Percentiles rank a stretch among this genome's conserved stretches.
Evolutionary conservation across 2,329 filamentous ascomycete genomes (phyloP).

Genomic region (Calonectria naviculata): DNA sequence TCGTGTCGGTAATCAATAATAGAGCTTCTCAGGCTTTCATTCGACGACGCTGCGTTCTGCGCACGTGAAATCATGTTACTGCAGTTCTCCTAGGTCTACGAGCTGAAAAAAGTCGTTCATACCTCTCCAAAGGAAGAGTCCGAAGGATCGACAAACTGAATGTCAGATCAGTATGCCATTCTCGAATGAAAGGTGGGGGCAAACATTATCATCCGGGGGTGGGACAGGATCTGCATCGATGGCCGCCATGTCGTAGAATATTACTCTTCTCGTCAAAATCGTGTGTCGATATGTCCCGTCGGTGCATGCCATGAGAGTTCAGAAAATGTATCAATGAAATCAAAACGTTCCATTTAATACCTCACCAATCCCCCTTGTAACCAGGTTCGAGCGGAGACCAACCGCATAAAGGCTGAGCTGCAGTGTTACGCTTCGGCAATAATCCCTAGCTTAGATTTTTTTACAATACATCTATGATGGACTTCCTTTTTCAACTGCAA

Average conservation of each 20-base stretch:
- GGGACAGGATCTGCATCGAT: background rate
- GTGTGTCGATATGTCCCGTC: background rate
- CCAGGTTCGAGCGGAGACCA: background rate
- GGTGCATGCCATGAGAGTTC: background rate
- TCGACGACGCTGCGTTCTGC: background rate
- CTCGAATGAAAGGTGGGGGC: background rate
- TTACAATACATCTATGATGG: no score
- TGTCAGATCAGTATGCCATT: background rate
- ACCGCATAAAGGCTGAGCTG: background rate
- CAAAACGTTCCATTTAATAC: background rate
- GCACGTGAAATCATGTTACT: background rate
- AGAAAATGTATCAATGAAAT: background rate
- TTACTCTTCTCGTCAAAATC: background rate
- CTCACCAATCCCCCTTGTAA: background rate
- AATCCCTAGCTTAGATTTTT: background rate
- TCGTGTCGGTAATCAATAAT: conserved; percentile 12
- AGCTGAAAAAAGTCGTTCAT: background rate
- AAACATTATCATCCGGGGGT: background rate
- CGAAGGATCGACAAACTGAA: background rate
- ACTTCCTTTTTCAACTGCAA: no score
- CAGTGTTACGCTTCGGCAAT: background rate
- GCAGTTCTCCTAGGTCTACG: no score
- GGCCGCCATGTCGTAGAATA: background rate
- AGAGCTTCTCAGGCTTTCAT: conserved; percentile 8
- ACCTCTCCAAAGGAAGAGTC: background rate